Evolutionary conservation across 2,329 filamentous ascomycete species (phyloP).

Genomic region (Dryadomyces quercivorus): DNA sequence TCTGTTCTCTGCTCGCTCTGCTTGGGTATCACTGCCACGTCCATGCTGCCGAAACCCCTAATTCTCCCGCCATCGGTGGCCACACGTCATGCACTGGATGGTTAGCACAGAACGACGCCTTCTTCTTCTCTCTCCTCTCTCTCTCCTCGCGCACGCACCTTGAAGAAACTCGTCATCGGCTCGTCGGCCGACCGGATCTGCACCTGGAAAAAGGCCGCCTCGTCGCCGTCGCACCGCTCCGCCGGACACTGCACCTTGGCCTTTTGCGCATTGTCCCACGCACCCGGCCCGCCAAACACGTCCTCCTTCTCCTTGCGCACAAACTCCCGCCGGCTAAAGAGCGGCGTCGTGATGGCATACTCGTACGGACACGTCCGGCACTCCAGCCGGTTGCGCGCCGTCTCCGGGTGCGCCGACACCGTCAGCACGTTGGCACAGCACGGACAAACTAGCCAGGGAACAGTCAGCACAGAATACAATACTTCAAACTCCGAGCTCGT

Average conservation of each 20-base stretch:
- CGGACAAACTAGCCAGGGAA: slow-evolving; percentile 52
- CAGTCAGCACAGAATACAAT: slow-evolving; percentile 5
- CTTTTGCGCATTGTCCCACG: slow-evolving; percentile 88
- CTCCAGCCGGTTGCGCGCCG: slow-evolving; percentile 69
- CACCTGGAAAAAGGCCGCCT: slow-evolving; percentile 91
- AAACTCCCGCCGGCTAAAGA: slow-evolving; percentile 75
- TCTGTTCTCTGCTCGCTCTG: no score
- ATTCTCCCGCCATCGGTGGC: slow-evolving; percentile 55
- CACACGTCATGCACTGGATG: slow-evolving; percentile 52
- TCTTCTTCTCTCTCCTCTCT: background rate
- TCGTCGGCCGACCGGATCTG: slow-evolving; percentile 98
- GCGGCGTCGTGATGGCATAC: slow-evolving; percentile 64
- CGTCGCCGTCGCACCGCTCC: slow-evolving; percentile 65
- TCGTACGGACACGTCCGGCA: slow-evolving; percentile 94
- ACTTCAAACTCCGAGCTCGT: background rate
- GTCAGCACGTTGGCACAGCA: slow-evolving; percentile 76
- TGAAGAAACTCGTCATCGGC: slow-evolving; percentile 95
- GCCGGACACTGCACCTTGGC: slow-evolving; percentile 70
- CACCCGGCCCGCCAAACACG: slow-evolving; percentile 76
- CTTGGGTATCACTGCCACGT: background rate
- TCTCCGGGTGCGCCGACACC: slow-evolving; percentile 44
- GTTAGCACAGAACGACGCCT: no score
- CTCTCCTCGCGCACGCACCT: slow-evolving; percentile 41
- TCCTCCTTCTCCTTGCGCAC: slow-evolving; percentile 79
- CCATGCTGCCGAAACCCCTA: slow-evolving; percentile 17